A percentile compares a stretch with the other conserved stretches of the same genome.
Conservation (phyloP, 345 rosid genomes). For the Pseudoturritis turrita region DNA sequence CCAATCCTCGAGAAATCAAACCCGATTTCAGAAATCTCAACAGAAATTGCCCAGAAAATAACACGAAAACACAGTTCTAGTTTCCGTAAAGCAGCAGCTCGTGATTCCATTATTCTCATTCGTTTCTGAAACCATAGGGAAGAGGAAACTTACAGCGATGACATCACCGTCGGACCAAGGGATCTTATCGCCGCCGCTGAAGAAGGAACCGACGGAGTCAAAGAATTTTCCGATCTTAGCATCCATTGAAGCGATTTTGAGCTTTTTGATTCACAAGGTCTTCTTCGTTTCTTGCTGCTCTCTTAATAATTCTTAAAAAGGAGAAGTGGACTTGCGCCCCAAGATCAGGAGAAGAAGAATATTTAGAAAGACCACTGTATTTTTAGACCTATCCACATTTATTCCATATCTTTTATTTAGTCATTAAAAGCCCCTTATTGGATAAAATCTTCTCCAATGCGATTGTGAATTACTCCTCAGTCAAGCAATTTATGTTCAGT, state of each 20-base stretch:
- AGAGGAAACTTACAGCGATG: conserved; percentile 44
- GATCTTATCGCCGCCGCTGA: conserved; percentile 70
- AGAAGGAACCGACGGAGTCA: conserved; percentile 56
- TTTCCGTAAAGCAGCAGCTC: too few species aligned
- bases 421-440: not conserved
- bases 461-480: too few species aligned
- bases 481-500: too few species aligned
- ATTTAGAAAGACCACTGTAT: not conserved
- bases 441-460: too few species aligned
- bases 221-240: conserved; percentile 37
- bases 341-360: not conserved
- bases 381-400: not conserved
- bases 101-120: too few species aligned
- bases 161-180: conserved; percentile 80
- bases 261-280: conserved; percentile 12
- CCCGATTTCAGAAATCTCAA: not conserved
- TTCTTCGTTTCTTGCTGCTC: not conserved
- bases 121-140: not conserved
- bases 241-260: conserved; percentile 24
- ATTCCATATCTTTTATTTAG: not conserved
- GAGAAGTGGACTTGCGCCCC: conserved; percentile 3
- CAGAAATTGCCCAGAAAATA: not conserved
- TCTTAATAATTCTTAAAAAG: conserved; percentile 2
- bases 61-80: not conserved
- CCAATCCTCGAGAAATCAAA: not conserved